These are phyloP conservation scores for Leucaena leucocephala DNA, from an alignment of 306 rosid species.

Conservation along the genomic window DNA sequence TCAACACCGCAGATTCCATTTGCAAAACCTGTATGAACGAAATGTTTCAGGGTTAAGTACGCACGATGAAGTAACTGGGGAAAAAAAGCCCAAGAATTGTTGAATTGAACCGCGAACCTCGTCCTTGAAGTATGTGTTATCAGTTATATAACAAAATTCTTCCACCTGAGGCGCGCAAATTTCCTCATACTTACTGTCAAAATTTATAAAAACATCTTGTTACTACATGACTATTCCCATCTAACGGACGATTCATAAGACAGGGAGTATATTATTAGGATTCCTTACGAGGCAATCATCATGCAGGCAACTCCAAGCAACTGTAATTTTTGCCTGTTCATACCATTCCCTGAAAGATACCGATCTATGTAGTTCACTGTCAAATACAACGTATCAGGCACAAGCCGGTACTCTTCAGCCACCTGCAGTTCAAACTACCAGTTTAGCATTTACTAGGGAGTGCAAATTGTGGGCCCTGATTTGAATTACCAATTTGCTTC, in stretches of 20 bases:
- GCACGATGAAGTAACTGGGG: neutral
- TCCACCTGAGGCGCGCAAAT: constrained; percentile 99
- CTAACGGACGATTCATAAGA: neutral
- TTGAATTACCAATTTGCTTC: too few relatives aligned
- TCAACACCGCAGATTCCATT: constrained; percentile 90
- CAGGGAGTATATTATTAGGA: neutral
- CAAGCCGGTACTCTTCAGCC: constrained; percentile 96
- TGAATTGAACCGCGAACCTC: constrained; percentile 53
- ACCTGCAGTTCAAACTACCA: constrained; percentile 55
- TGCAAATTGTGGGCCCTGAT: too few relatives aligned
- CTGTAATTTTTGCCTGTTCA: constrained; percentile 86
- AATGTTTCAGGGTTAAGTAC: constrained; percentile 26
- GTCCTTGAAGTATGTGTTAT: constrained; percentile 91
- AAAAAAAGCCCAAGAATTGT: neutral
- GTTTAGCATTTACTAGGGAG: constrained; percentile 25
- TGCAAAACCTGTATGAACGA: constrained; percentile 70
- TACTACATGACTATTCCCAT: neutral
- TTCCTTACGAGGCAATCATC: constrained; percentile 99
- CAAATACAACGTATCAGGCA: constrained; percentile 93
- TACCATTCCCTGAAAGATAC: constrained; percentile 85
- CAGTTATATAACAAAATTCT: constrained; percentile 94
- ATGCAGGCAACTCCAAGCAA: constrained; percentile 95
- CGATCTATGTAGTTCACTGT: constrained; percentile 91
- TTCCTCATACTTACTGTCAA: constrained; percentile 88
- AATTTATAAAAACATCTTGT: constrained; percentile 13